Evolutionary conservation across 768 basidiomycete species (phyloP), one percentile per base, ranked within the genome.

Genomic region (Lentinula detonsa): DNA sequence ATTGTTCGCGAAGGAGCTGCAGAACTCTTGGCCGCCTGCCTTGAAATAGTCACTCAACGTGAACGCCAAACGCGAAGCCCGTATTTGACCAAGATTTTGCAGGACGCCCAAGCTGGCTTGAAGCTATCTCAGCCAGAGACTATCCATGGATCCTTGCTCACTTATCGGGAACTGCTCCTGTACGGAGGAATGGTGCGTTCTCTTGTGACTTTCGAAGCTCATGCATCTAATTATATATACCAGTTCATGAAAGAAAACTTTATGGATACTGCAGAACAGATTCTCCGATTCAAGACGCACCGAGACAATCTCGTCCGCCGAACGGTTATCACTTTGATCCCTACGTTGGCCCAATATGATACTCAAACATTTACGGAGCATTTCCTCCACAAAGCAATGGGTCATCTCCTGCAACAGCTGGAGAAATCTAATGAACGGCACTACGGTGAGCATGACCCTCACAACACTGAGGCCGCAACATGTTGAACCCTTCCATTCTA

Each of bases 271-370:
- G 93, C 93, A 62, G 95, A 98, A 58, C 86, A 91, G 65, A 92
- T 98, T 51, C 79, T 98, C 33, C 84, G 86, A 40, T 97, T 95
- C 79, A 89, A 88, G 71, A 83, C 88, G 8, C 90, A 93, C 70
- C 83, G 93, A 64, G 97, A 99, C 67, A 76, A 84, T 18, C 84
- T 93, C 42, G 90, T 99, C 62, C 87, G 94, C 48, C 91, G 92
- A 73, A 94, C 93, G 77, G 95, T 98, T 62, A 95, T 98, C 68
- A 90, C 91, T 7, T 85, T 99, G 69, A 95, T 99, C 49, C 96
- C 97, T 0, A 91, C 92, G 4, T 84, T 98, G 63, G 96, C 95
- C 23, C 87, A 89, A 2, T 99, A 98, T 72, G 94, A 98, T 69
- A 92, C 92, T 1, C 87, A 91, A 70, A 92, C 89, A 0, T 99